Conservation (phyloP, 208 protist genomes). For the Crithidia sp. region DNA sequence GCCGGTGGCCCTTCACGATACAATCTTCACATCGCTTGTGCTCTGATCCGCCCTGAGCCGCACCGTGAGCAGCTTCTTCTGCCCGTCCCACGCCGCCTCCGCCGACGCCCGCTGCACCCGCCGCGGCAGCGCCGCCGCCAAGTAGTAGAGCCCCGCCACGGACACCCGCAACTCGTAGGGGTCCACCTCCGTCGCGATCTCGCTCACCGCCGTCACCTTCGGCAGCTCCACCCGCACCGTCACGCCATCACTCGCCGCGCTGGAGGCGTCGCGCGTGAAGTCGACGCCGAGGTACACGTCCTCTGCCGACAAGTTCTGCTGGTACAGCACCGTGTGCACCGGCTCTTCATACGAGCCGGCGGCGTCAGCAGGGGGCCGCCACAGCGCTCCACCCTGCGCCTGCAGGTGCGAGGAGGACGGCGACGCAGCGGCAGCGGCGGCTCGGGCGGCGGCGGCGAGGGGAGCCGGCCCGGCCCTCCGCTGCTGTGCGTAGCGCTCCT, state of each 20-base stretch:
- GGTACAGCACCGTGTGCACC: slow-evolving; percentile 73
- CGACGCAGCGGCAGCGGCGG: neutral
- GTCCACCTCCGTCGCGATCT: slow-evolving; percentile 73
- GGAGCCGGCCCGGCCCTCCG: slow-evolving; percentile 22
- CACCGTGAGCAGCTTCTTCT: slow-evolving; percentile 61
- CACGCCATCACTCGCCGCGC: slow-evolving; percentile 67
- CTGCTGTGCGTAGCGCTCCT: slow-evolving; percentile 24
- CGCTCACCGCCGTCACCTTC: slow-evolving; percentile 34
- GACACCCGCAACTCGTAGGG: slow-evolving; percentile 60
- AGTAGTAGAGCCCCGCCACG: slow-evolving; percentile 62
- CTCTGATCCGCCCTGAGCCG: slow-evolving; percentile 53
- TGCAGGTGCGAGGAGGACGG: neutral
- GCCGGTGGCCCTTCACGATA: neutral
- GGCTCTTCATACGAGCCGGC: slow-evolving; percentile 45
- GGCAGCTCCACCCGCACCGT: slow-evolving; percentile 82
- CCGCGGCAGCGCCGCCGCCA: slow-evolving; percentile 64
- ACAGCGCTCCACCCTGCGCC: slow-evolving; percentile 13
- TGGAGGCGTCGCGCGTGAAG: slow-evolving; percentile 57
- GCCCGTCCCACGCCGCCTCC: slow-evolving; percentile 75
- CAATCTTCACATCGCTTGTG: slow-evolving; percentile 37
- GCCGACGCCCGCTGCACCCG: slow-evolving; percentile 57
- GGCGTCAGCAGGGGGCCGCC: slow-evolving; percentile 26
- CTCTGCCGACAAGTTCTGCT: slow-evolving; percentile 80
- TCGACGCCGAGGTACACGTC: slow-evolving; percentile 89
- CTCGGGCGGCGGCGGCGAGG: slow-evolving; percentile 18